A percentile compares a stretch with the other conserved stretches of the same genome.
Conservation (phyloP, 1,284 basidiomycete species). For the Thecaphora frezii region DNA sequence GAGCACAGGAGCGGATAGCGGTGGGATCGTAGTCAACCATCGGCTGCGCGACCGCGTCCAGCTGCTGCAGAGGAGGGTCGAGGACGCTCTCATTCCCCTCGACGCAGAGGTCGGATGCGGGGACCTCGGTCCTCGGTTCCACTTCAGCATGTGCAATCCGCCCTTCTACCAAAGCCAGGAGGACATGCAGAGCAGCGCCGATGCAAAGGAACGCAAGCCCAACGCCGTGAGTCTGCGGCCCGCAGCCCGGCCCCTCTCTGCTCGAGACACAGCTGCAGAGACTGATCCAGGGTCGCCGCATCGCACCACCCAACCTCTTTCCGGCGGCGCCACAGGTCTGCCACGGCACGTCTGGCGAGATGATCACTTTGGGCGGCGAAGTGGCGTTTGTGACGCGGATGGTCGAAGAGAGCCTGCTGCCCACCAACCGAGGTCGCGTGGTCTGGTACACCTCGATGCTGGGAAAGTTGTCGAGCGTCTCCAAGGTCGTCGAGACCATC, state of each 20-base stretch:
- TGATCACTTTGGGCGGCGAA: slow-evolving; percentile 85
- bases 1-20: neutral
- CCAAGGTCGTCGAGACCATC: slow-evolving; percentile 67
- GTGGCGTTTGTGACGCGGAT: slow-evolving; percentile 74
- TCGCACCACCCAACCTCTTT: too few relatives aligned
- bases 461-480: slow-evolving; percentile 77
- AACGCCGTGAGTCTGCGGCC: slow-evolving; percentile 26
- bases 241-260: too few relatives aligned
- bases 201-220: slow-evolving; percentile 15
- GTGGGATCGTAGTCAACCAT: neutral
- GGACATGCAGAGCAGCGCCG: slow-evolving; percentile 65
- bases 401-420: slow-evolving; percentile 73
- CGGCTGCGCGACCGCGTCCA: slow-evolving; percentile 64
- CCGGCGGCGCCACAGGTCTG: too few relatives aligned
- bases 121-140: slow-evolving; percentile 1
- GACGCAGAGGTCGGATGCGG: neutral
- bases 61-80: slow-evolving; percentile 61
- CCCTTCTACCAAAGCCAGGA: slow-evolving; percentile 79
- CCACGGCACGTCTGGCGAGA: slow-evolving; percentile 79
- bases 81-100: slow-evolving; percentile 65
- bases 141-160: slow-evolving; percentile 86
- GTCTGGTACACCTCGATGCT: slow-evolving; percentile 87
- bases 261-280: too few relatives aligned
- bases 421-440: slow-evolving; percentile 9
- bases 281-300: too few relatives aligned